Percentiles rank a stretch among this genome's conserved stretches.
These are phyloP conservation scores for Aureobasidium subglaciale DNA, from an alignment of 2,329 filamentous ascomycete genomes.

Conservation along the genomic window DNA sequence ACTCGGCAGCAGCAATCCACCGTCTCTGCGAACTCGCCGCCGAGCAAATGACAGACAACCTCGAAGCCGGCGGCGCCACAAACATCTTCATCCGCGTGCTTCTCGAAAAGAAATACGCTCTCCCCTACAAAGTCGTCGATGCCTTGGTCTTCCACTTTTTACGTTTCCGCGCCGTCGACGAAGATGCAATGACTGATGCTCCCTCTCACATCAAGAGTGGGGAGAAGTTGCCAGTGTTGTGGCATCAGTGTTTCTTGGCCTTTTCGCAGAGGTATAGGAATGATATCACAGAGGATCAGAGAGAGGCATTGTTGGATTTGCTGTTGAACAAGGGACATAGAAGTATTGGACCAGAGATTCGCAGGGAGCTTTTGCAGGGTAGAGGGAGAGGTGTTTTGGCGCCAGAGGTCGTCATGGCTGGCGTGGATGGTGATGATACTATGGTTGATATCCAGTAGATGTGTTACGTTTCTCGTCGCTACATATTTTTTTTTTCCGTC, in stretches of 20 bases:
- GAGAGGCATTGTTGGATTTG: constrained; percentile 83
- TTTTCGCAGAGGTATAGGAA: constrained; percentile 94
- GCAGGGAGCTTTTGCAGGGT: constrained; percentile 80
- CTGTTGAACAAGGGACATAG: constrained; percentile 78
- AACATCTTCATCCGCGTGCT: constrained; percentile 93
- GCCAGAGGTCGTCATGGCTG: constrained; percentile 41
- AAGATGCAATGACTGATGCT: constrained; percentile 47
- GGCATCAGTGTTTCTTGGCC: constrained; percentile 87
- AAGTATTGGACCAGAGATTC: constrained; percentile 82
- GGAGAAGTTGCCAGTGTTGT: constrained; percentile 75
- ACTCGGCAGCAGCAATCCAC: constrained; percentile 86
- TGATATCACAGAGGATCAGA: constrained; percentile 90
- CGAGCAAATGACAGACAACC: constrained; percentile 74
- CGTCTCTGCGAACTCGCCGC: constrained; percentile 90
- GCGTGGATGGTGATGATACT: constrained; percentile 72
- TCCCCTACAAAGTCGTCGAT: constrained; percentile 92
- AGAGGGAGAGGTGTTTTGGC: constrained; percentile 74
- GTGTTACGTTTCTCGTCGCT: constrained; percentile 15
- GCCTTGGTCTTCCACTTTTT: constrained; percentile 94
- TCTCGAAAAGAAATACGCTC: constrained; percentile 92
- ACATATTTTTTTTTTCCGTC: background rate
- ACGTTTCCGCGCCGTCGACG: constrained; percentile 65
- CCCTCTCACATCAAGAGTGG: constrained; percentile 27
- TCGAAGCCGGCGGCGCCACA: constrained; percentile 81
- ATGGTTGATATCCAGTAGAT: constrained; percentile 54